Base-by-base conservation (phyloP, 257 asterid species). In the Solanum chilense region DNA sequence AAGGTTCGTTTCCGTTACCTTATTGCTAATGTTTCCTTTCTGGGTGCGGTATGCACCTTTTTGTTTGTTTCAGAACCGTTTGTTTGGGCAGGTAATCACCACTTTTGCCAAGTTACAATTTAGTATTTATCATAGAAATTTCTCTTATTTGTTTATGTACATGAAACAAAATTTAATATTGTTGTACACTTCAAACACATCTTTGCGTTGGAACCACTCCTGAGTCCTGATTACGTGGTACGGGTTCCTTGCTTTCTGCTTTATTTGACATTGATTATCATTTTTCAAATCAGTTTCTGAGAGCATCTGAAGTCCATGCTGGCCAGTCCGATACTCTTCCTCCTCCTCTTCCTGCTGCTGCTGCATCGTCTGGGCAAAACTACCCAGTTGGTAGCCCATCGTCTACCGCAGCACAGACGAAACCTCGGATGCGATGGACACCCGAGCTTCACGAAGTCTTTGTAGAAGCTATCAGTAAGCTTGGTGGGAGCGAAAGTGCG, bases 361-460 rank as follows among this genome's bases (percentile, higher is more conserved):
- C 86, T 33, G 76, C 78, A 47, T 87, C 88, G 45, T 85, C 88
- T 21, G 90, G 73, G 74, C 90, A 93, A 90, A 84, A 83, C 80
- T 88, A 85, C 71, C 87, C 91, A 33, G 84, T 86, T 64, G 91
- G 90, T 41, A 87, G 90, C 89, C 92, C 96, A 86, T 91, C 93
- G 5, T 89, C 96, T 87, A 44, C 94, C 75, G 87, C 95, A 76
- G 89, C 92, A 3, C 82, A 82, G 82, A 60, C 92, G 39, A 96
- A 94, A 91, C 90, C 98, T 82, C 93, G 99, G 20, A 96, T 96
- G 99, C 98, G 98, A 82, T 96, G 98, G 98, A 96, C 98, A 29
- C 98, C 97, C 4, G 98, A 96, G 87, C 98, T 94, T 91, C 98
- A 96, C 82, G 98, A 96, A 87, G 89, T 89, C 71, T 96, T 96